A percentile compares a stretch with the other conserved stretches of the same genome.
These are phyloP conservation scores for Syncephalastrum sp. DNA, from an alignment of 371 early-diverging fungal species.

Conservation along the genomic window DNA sequence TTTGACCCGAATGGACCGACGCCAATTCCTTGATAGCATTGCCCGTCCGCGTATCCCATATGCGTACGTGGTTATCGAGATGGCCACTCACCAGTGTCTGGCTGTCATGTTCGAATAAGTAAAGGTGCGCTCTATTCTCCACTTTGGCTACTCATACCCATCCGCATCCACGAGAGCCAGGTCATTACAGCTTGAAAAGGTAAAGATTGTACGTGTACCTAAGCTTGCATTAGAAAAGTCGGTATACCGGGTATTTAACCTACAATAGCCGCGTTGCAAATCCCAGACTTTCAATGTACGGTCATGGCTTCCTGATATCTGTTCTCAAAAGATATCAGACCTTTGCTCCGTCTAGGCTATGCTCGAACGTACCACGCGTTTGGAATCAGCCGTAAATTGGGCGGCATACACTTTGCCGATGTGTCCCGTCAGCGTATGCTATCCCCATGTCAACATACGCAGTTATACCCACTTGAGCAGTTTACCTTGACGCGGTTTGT, in stretches of 20 bases:
- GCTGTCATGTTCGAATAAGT: neutral
- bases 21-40: constrained; percentile 80
- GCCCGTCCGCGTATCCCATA: constrained; percentile 90
- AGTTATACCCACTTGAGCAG: too few species aligned
- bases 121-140: neutral
- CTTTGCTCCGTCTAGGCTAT: neutral
- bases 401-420: constrained; percentile 91
- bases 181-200: constrained; percentile 94
- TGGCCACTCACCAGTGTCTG: constrained; percentile 78
- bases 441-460: neutral
- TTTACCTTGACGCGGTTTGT: constrained; percentile 69
- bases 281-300: constrained; percentile 97
- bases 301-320: constrained; percentile 94
- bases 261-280: constrained; percentile 81
- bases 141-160: constrained; percentile 45
- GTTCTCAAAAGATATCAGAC: neutral
- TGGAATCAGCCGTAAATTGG: constrained; percentile 78
- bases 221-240: neutral
- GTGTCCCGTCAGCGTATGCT: constrained; percentile 95
- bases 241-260: constrained; percentile 12
- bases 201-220: constrained; percentile 87
- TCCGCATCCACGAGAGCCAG: constrained; percentile 80
- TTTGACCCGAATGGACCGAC: constrained; percentile 83
- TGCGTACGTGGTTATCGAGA: constrained; percentile 84
- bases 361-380: constrained; percentile 62